Evolutionary conservation across 192 early-diverging fungal genomes (phyloP).

Genomic region (Gamsiella multidivaricata): DNA sequence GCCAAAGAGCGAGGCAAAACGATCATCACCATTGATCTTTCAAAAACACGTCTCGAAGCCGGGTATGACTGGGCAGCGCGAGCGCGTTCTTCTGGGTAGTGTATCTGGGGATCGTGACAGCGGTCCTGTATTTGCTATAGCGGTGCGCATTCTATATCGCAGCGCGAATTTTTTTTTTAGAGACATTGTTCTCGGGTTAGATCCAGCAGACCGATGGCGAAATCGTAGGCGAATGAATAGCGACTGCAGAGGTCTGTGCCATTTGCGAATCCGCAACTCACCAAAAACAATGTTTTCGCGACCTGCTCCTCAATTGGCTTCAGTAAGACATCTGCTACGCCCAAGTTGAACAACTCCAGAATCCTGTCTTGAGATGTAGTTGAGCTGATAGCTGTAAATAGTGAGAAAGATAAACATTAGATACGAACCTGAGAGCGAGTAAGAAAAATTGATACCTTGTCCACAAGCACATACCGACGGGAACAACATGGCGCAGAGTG

Average conservation of each 20-base stretch:
- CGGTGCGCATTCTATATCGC: slow-evolving; percentile 47
- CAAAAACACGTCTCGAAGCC: slow-evolving; percentile 52
- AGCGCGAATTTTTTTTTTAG: background rate
- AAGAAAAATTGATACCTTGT: background rate
- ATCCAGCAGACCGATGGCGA: background rate
- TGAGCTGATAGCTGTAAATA: slow-evolving; percentile 33
- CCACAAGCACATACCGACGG: slow-evolving; percentile 39
- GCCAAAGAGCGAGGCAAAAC: too few relatives aligned
- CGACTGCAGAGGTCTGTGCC: too few relatives aligned
- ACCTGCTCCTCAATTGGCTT: slow-evolving; percentile 64
- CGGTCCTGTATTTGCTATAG: slow-evolving; percentile 40
- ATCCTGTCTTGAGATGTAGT: slow-evolving; percentile 54
- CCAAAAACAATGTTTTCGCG: slow-evolving; percentile 65
- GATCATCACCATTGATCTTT: slow-evolving; percentile 59
- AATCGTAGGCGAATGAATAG: background rate
- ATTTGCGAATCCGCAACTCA: slow-evolving; percentile 52
- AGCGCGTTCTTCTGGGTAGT: slow-evolving; percentile 43
- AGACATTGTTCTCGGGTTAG: too few relatives aligned
- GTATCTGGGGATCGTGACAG: slow-evolving; percentile 42
- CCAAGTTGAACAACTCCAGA: slow-evolving; percentile 59
- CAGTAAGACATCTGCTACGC: slow-evolving; percentile 65
- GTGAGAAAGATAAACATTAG: background rate
- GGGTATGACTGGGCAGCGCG: slow-evolving; percentile 38
- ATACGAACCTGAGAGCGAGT: background rate
- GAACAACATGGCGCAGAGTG: slow-evolving; percentile 41